Percentiles rank a stretch among this genome's conserved stretches.
Conservation (phyloP, 169 alveolate genomes). For the Babesia caballi region DNA sequence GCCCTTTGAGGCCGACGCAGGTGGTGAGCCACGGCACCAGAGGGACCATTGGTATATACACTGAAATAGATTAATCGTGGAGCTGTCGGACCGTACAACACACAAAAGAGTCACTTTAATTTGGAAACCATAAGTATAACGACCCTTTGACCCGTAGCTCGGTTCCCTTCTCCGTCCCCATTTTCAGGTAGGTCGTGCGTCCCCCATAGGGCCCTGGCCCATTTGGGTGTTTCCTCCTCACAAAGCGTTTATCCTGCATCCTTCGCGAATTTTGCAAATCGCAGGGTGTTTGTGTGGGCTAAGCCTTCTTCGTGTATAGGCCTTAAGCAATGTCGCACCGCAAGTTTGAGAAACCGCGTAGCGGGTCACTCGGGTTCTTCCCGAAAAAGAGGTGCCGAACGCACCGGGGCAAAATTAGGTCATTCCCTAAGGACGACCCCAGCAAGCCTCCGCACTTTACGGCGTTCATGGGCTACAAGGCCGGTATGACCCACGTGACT, state of each 20-base stretch:
- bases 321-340: conserved; percentile 95
- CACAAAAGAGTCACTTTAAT: no score
- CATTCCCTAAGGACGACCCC: conserved; percentile 98
- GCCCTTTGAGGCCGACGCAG: no score
- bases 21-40: no score
- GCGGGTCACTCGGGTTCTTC: conserved; percentile 98
- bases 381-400: conserved; percentile 95
- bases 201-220: conserved; percentile 4
- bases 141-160: no score
- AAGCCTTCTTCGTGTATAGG: not conserved
- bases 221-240: not conserved
- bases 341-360: conserved; percentile 99
- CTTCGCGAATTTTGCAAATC: not conserved
- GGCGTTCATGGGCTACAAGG: conserved; percentile 99
- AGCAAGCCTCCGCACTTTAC: conserved; percentile 95
- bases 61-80: no score
- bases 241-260: not conserved
- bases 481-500: conserved; percentile 99
- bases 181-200: not conserved
- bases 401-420: conserved; percentile 86
- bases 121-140: no score
- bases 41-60: no score
- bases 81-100: no score
- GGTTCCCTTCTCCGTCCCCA: conserved; percentile 9
- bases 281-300: not conserved